phyloP scores from a whole-genome alignment of 2,329 filamentous ascomycete genomes.

The Teratosphaeria epicoccoides region DNA sequence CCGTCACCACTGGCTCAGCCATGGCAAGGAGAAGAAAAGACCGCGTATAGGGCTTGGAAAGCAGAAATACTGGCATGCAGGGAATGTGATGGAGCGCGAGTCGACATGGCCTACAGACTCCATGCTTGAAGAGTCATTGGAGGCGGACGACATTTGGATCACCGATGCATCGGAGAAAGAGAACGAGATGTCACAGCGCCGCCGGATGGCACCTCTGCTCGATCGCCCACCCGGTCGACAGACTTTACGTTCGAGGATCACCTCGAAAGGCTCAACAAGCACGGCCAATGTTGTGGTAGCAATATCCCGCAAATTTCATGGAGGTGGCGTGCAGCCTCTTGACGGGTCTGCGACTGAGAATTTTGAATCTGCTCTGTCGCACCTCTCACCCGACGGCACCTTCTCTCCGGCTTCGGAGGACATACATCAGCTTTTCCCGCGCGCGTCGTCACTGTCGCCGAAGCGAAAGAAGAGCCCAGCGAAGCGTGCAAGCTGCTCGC shows the following conservation, averaged over 20 bases:
- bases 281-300: conserved; percentile 1
- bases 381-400: conserved; percentile 7
- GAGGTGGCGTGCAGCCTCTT: not conserved
- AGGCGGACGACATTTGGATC: conserved; percentile 23
- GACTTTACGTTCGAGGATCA: conserved; percentile 11
- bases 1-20: not conserved
- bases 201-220: conserved; percentile 1
- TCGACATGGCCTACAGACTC: conserved; percentile 17
- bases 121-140: conserved; percentile 5
- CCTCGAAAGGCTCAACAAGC: conserved; percentile 10
- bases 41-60: conserved; percentile 1
- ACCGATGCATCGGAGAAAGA: conserved; percentile 21
- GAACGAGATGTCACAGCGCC: conserved; percentile 3
- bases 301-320: too few relatives aligned
- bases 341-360: conserved; percentile 14
- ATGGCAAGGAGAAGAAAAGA: not conserved
- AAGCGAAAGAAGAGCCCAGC: not conserved
- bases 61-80: conserved; percentile 5
- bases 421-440: conserved; percentile 20
- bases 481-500: not conserved
- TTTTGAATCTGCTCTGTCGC: conserved; percentile 9
- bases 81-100: conserved; percentile 6
- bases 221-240: conserved; percentile 13
- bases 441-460: conserved; percentile 18
- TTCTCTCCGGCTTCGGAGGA: conserved; percentile 16